These are phyloP conservation scores for Vachellia pachyceras DNA, from an alignment of 306 rosid genomes.

Conservation along the genomic window DNA sequence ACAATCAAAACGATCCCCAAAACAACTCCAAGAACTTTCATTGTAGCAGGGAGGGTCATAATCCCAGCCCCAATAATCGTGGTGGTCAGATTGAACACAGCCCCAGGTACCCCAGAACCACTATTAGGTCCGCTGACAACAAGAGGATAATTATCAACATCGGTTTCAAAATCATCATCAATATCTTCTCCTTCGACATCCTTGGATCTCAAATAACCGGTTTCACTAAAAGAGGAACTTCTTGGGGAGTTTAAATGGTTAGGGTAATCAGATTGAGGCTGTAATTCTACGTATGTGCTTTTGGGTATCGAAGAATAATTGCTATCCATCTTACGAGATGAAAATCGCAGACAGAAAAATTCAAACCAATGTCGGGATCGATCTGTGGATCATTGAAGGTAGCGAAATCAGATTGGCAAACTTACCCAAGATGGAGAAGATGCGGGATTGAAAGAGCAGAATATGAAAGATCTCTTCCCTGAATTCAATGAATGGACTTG, in stretches of 20 bases:
- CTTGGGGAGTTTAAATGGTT: constrained; percentile 31
- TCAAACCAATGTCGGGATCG: background rate
- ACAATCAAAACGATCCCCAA: constrained; percentile 70
- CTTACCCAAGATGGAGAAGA: constrained; percentile 37
- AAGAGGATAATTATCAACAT: constrained; percentile 68
- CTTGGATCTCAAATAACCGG: constrained; percentile 53
- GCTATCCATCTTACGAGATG: constrained; percentile 52
- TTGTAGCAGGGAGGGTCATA: constrained; percentile 96
- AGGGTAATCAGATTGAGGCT: constrained; percentile 49
- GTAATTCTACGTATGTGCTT: constrained; percentile 71
- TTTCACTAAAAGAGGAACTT: constrained; percentile 47
- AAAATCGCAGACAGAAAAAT: background rate
- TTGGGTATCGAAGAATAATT: constrained; percentile 62
- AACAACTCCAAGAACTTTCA: constrained; percentile 91
- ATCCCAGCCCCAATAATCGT: constrained; percentile 93
- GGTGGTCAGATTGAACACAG: constrained; percentile 88
- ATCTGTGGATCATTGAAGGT: constrained; percentile 43
- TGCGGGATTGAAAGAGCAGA: background rate
- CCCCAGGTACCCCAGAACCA: constrained; percentile 79
- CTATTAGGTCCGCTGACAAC: constrained; percentile 49
- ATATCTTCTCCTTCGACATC: constrained; percentile 19
- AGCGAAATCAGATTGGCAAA: constrained; percentile 27
- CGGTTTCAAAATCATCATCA: constrained; percentile 63
- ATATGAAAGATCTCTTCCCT: background rate
- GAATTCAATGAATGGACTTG: background rate